phyloP scores from a whole-genome alignment of 2,329 filamentous ascomycete species.

The Trichoderma sp. region DNA sequence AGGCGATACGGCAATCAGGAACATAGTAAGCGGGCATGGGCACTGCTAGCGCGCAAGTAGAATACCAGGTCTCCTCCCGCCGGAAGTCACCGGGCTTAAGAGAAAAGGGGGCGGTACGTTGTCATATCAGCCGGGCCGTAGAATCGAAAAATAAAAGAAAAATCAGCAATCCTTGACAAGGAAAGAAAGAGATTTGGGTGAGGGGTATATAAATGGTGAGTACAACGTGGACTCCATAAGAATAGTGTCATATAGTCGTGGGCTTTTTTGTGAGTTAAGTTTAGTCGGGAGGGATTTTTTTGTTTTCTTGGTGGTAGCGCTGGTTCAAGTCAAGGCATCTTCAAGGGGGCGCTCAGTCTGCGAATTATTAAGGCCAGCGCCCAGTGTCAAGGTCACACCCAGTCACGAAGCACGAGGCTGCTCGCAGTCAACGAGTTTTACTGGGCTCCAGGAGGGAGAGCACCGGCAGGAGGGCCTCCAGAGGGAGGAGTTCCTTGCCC shows the following conservation, averaged over 20 bases:
- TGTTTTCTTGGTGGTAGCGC: slow-evolving; percentile 33
- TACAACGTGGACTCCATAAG: slow-evolving; percentile 41
- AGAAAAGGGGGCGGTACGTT: slow-evolving; percentile 31
- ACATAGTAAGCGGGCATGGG: slow-evolving; percentile 22
- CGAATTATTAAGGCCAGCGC: slow-evolving; percentile 18
- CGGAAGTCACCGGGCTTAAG: slow-evolving; percentile 18
- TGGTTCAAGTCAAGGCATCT: slow-evolving; percentile 43
- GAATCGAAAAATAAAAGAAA: slow-evolving; percentile 13
- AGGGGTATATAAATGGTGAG: slow-evolving; percentile 34
- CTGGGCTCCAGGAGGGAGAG: slow-evolving; percentile 45
- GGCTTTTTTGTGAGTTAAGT: slow-evolving; percentile 31
- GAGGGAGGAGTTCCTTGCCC: slow-evolving; percentile 43
- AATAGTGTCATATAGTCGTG: slow-evolving; percentile 36
- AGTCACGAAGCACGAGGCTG: slow-evolving; percentile 28
- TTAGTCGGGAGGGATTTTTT: not conserved
- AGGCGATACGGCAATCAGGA: slow-evolving; percentile 20
- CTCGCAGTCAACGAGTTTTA: slow-evolving; percentile 36
- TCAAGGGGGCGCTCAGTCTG: slow-evolving; percentile 35
- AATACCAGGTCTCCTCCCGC: slow-evolving; percentile 12
- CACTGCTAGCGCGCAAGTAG: slow-evolving; percentile 2
- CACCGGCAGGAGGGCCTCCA: slow-evolving; percentile 43
- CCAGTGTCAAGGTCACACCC: slow-evolving; percentile 30
- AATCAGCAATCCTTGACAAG: slow-evolving; percentile 34
- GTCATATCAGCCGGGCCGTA: slow-evolving; percentile 31
- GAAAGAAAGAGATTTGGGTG: slow-evolving; percentile 22